Base-by-base conservation (phyloP, 1,139 yeast species). In the Yamadazyma blattariae region DNA sequence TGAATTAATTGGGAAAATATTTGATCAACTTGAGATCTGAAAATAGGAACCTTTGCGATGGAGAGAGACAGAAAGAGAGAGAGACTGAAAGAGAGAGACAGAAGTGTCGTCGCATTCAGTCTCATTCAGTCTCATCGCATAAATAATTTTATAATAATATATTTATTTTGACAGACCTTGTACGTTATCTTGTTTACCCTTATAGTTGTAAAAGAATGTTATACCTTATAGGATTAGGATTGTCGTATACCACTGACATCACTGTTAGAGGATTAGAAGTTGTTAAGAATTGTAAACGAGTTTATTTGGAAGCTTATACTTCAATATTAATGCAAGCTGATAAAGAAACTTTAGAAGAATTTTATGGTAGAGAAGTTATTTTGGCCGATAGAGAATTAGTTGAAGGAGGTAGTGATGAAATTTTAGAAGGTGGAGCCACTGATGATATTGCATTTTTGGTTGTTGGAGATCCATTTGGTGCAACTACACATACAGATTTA, bases 391-490 rank as follows among this genome's bases (percentile, higher is more conserved):
- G 98, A 59, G 98, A 92, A 54, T 70, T 90, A 46, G 98, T 92
- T 16, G 98, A 92, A 59, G 70, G 82, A 33, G 95, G 94, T 5
- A 79, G 94, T 19, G 97, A 90, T 51, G 72, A 73, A 27, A 92
- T 92, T 40, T 67, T 92, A 45, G 81, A 70, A 19, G 82, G 77
- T 37, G 97, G 95, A 1, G 78, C 84, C 30, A 66, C 60, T 15
- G 92, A 86, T 37, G 96, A 89, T 55, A 74, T 92, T 55, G 97
- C 97, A 1, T 89, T 92, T 51, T 69, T 92, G 47, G 98, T 92
- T 14, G 98, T 92, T 18, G 98, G 98, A 26, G 98, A 92, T 57
- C 96, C 95, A 24, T 90, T 88, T 57, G 98, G 98, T 23, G 98
- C 98, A 28, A 92, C 98, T 5, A 92, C 98, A 0, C 98, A 92